These are phyloP conservation scores for Scedosporium apiospermum DNA, from an alignment of 2,329 filamentous ascomycete genomes.

Conservation along the genomic window DNA sequence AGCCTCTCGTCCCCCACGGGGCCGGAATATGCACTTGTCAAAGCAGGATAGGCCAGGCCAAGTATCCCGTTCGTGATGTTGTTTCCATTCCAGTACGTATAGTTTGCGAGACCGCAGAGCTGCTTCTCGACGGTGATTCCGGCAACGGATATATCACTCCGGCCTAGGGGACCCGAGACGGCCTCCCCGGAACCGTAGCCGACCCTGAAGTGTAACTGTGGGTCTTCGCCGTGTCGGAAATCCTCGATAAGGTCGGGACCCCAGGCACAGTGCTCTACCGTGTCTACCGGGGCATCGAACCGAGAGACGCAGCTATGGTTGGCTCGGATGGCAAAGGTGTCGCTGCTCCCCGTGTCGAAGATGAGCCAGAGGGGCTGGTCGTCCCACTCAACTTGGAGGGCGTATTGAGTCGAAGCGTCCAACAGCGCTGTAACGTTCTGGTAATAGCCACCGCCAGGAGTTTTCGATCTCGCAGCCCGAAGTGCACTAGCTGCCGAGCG, in stretches of 20 bases:
- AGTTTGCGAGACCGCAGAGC: constrained; percentile 38
- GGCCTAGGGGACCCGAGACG: constrained; percentile 36
- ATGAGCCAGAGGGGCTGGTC: constrained; percentile 28
- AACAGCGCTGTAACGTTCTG: constrained; percentile 30
- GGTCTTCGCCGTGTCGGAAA: constrained; percentile 30
- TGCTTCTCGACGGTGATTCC: constrained; percentile 33
- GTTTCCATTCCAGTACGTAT: constrained; percentile 41
- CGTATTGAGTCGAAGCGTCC: constrained; percentile 31
- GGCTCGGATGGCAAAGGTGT: constrained; percentile 36
- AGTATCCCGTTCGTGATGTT: constrained; percentile 42
- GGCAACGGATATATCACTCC: constrained; percentile 34
- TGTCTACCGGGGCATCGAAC: constrained; percentile 17
- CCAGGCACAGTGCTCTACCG: constrained; percentile 28
- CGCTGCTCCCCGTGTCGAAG: constrained; percentile 41
- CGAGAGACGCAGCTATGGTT: constrained; percentile 32
- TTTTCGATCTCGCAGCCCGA: constrained; percentile 6
- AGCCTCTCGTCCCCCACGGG: constrained; percentile 25
- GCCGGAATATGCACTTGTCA: constrained; percentile 39
- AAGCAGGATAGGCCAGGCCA: constrained; percentile 39
- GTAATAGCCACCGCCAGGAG: constrained; percentile 12
- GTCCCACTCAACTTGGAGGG: constrained; percentile 30
- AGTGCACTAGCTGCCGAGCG: constrained; percentile 22
- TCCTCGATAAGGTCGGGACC: constrained; percentile 25
- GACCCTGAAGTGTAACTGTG: constrained; percentile 34
- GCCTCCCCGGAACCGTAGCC: constrained; percentile 39